Base-by-base conservation (phyloP, 106 monocot species). In the Acorus calamus region DNA sequence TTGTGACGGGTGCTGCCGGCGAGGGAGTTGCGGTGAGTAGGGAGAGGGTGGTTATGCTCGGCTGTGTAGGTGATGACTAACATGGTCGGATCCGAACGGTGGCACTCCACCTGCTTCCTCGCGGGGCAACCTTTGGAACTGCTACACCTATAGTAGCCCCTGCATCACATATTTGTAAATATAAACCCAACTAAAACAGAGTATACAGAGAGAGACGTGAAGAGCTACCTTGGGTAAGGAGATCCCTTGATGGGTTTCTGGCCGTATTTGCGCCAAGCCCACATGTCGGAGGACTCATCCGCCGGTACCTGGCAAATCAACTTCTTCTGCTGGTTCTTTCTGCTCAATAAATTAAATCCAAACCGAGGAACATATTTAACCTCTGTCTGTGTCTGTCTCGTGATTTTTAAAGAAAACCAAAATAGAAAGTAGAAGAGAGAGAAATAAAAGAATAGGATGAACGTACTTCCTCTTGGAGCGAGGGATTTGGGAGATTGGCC, bases 241-340 rank as follows among this genome's bases (percentile, higher is more conserved):
- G 93, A 93, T 10, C 88, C 93, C 56, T 93, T 93, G 68, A 93
- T 93, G 67, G 93, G 93, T 62, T 93, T 93, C 74, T 93, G 93
- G 4, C 93, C 93, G 50, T 93, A 93, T 66, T 93, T 93, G n/a
- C 93, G 74, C 93, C 93, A 93, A 5, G 89, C 80, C 93, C 93
- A 93, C 66, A 83, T 57, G 71, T 89, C 89, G n/a, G 79, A 63
- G 4, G 89, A 69, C 62, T 70, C 78, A 50, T 86, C 83, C 2
- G 74, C 85, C 3, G 86, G 83, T 8, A 93, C 76, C 8, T 86
- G 80, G 65, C 80, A 62, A 11, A 93, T 89, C 71, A 85, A 78
- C 48, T 69, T 78, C 85, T 93, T 88, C 74, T 72, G 74, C 79
- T 93, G 83, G 55, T 74, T 89, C 83, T 83, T 89, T 72, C 86